Percentiles rank a stretch among this genome's conserved stretches.
These are phyloP conservation scores for Colletotrichum camelliae DNA, from an alignment of 2,329 filamentous ascomycete genomes.

Conservation along the genomic window DNA sequence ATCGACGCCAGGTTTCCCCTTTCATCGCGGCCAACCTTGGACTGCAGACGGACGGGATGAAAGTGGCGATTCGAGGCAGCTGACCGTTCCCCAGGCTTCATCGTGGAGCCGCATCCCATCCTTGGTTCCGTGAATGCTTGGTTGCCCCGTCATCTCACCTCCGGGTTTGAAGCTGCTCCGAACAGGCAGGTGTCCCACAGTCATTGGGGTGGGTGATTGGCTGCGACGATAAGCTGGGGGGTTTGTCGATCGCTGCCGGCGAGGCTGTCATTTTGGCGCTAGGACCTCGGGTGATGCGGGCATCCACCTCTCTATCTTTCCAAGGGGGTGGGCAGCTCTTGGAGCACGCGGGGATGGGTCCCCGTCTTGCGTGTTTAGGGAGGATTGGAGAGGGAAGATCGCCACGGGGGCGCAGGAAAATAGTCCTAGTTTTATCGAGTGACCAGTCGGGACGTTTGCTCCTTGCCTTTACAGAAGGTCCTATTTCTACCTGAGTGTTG, in stretches of 20 bases:
- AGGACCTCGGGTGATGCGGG: slow-evolving; percentile 17
- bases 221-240: background rate
- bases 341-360: slow-evolving; percentile 2
- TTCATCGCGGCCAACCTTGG: background rate
- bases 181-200: background rate
- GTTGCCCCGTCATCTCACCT: background rate
- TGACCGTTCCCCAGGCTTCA: background rate
- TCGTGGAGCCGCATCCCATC: background rate
- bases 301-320: slow-evolving; percentile 5
- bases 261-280: slow-evolving; percentile 16
- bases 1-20: background rate
- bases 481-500: background rate
- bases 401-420: background rate
- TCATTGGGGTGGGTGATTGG: background rate
- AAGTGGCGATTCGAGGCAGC: background rate
- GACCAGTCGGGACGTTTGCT: background rate
- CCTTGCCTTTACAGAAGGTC: background rate
- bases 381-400: background rate
- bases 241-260: slow-evolving; percentile 12
- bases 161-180: background rate
- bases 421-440: background rate
- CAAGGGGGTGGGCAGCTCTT: background rate
- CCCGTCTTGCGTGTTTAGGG: background rate
- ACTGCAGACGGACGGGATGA: background rate
- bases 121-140: background rate